These are phyloP conservation scores for Phellopilus nigrolimitatus DNA, from an alignment of 1,284 basidiomycete species.

Conservation along the genomic window DNA sequence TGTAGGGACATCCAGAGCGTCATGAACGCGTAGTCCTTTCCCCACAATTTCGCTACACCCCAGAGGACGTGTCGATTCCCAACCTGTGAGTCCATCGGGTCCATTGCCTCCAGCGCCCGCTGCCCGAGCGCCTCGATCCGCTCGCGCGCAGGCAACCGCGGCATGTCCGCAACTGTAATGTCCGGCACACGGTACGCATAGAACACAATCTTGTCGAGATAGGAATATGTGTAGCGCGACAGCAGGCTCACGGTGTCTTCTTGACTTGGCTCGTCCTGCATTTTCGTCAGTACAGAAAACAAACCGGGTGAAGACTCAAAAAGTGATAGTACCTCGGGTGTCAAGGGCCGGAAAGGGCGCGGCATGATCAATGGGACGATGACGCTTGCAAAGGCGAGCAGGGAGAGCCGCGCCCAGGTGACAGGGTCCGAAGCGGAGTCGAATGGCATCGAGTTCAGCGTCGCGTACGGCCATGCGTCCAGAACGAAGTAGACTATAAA, in stretches of 20 bases:
- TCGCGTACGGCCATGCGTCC: slow-evolving; percentile 46
- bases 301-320: too few species aligned
- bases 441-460: slow-evolving; percentile 35
- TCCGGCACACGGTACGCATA: slow-evolving; percentile 17
- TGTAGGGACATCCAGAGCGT: not conserved
- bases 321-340: slow-evolving; percentile 34
- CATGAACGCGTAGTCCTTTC: slow-evolving; percentile 7
- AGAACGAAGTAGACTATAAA: slow-evolving; percentile 44
- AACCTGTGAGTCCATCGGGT: slow-evolving; percentile 9
- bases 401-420: slow-evolving; percentile 34
- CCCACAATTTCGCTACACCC: slow-evolving; percentile 11
- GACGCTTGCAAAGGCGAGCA: slow-evolving; percentile 38
- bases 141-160: slow-evolving; percentile 3
- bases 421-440: slow-evolving; percentile 36
- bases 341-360: slow-evolving; percentile 38
- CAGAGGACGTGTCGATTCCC: slow-evolving; percentile 19
- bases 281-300: too few species aligned
- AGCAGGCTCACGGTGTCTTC: slow-evolving; percentile 9
- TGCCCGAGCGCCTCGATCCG: not conserved
- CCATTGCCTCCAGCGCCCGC: not conserved
- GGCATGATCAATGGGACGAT: slow-evolving; percentile 45
- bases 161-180: slow-evolving; percentile 17
- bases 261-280: slow-evolving; percentile 18
- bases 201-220: slow-evolving; percentile 14
- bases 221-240: slow-evolving; percentile 14